Evolutionary conservation across 2,329 filamentous ascomycete genomes (phyloP), one percentile per base, ranked within the genome.

Genomic region (Clarireedia monteithiana): DNA sequence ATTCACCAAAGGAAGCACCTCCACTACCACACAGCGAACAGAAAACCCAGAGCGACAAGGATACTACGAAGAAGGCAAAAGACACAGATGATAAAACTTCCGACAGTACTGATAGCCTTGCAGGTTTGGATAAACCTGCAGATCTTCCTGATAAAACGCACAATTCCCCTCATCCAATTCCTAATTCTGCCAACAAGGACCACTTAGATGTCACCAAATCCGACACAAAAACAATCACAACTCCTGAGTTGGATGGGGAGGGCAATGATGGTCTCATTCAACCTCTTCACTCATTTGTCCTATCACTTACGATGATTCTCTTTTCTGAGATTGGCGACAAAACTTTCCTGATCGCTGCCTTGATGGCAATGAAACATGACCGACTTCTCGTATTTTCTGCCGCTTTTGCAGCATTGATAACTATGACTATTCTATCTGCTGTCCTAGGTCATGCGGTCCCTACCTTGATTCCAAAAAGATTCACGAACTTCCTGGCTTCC

Each of bases 301-400:
- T 97, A 34, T 95, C 94, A 15, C 84, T 96, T 58, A 92, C 91
- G 57, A 99, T 97, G 94, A 99, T 99, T 66, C 77, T 97, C 60
- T 87, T 97, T 65, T 96, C 92, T 48, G 94, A 99, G 71, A 84
- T 99, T 66, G 94, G 94, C 61, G 94, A 99, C 81, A 99, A 99
- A 75, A 99, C 94, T 0, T 99, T 99, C 76, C 80, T 99, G 45
- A 90, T 99, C 23, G 94, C 94, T 6, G 92, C 91, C 6, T 82
- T 99, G 17, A 99, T 99, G 94, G 94, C 94, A 12, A 99, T 99
- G 94, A 94, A 96, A 70, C 92, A 99, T 67, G 88, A 94, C 60
- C 86, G 94, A 52, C 76, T 96, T 61, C 81, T 97, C 12, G 94
- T 99, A 59, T 99, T 99, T 74, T 88, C 89, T 2, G 91, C 94